These are phyloP conservation scores for Echria macrotheca DNA, from an alignment of 495 filamentous ascomycete genomes.

Conservation along the genomic window DNA sequence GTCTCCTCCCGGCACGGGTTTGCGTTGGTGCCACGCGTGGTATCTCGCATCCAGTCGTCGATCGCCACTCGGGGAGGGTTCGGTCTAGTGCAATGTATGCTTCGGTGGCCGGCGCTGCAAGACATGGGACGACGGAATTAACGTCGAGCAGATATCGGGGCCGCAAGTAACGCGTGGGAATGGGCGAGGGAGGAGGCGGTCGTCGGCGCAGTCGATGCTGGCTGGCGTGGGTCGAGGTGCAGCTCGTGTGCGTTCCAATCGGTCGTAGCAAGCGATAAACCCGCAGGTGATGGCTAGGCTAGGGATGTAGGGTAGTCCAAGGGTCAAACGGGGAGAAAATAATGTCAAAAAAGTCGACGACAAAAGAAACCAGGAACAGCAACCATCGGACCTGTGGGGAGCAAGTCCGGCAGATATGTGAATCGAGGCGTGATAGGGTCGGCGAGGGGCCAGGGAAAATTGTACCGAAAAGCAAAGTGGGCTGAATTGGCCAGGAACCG, in stretches of 20 bases:
- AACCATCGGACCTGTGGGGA: background rate
- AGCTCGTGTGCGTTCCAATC: no score
- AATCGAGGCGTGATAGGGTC: background rate
- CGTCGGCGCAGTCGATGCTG: no score
- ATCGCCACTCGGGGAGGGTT: background rate
- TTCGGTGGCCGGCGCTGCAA: background rate
- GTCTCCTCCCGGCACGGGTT: background rate
- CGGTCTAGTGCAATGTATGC: background rate
- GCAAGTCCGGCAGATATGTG: background rate
- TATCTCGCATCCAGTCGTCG: conserved; percentile 6
- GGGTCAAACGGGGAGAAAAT: no score
- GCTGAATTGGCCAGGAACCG: conserved; percentile 2
- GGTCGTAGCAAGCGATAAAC: no score
- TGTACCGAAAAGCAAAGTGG: background rate
- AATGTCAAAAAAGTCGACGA: no score
- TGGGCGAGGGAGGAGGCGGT: no score
- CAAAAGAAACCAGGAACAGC: no score
- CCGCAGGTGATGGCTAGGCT: no score
- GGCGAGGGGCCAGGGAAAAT: conserved; percentile 1
- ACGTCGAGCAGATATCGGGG: no score
- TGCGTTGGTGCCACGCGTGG: background rate
- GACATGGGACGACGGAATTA: background rate
- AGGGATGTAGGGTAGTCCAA: no score
- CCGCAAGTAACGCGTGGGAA: no score
- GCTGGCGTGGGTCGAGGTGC: no score